phyloP scores from a whole-genome alignment of 768 basidiomycete species.

The Mrakia hoshinonis region DNA sequence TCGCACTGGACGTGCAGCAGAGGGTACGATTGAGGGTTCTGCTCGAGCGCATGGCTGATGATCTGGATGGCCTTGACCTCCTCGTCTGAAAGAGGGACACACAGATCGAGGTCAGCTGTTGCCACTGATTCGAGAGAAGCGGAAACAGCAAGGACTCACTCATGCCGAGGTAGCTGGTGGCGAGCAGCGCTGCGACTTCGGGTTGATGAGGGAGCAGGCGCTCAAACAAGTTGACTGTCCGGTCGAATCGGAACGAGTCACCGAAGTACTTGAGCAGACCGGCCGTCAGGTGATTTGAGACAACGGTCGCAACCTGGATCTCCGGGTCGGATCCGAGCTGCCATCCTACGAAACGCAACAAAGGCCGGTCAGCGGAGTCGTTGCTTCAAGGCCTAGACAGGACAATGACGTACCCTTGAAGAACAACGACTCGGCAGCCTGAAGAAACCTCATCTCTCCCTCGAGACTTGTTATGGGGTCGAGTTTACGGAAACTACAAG shows the following conservation, averaged over 20 bases:
- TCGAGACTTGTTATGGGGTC: conserved; percentile 87
- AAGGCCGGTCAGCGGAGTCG: neutral
- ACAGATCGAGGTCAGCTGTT: neutral
- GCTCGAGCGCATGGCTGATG: conserved; percentile 69
- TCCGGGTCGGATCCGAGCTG: conserved; percentile 97
- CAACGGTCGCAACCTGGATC: conserved; percentile 92
- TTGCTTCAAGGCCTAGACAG: neutral
- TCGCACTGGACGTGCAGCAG: conserved; percentile 91
- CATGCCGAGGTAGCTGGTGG: conserved; percentile 90
- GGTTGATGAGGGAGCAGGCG: conserved; percentile 46
- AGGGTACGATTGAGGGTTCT: conserved; percentile 85
- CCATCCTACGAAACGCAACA: conserved; percentile 57
- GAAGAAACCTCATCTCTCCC: conserved; percentile 79
- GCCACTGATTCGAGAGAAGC: neutral
- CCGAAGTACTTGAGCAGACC: conserved; percentile 96
- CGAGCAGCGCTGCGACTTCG: conserved; percentile 78
- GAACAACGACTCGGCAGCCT: conserved; percentile 81
- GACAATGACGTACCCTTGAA: conserved; percentile 54
- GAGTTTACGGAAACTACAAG: conserved; percentile 55
- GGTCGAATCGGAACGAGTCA: conserved; percentile 58
- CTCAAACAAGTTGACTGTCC: conserved; percentile 29
- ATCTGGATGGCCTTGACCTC: conserved; percentile 98
- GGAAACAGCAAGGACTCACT: conserved; percentile 51
- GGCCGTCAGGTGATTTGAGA: conserved; percentile 91
- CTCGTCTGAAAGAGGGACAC: conserved; percentile 55